These are phyloP conservation scores for Wickerhamomyces strasburgensis DNA, from an alignment of 805 yeast species.

Conservation along the genomic window DNA sequence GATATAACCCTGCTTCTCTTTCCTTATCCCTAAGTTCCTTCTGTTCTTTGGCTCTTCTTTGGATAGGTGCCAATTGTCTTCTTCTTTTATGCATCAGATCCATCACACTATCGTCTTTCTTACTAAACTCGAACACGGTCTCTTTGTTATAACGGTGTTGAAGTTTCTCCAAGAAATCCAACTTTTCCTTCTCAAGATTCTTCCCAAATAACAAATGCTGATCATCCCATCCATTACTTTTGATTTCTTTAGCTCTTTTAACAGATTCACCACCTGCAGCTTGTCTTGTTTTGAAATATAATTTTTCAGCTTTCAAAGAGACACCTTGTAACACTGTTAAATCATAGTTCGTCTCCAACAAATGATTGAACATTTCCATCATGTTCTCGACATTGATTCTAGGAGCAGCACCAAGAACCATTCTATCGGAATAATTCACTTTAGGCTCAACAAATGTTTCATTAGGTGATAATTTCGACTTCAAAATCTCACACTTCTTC, in stretches of 20 bases:
- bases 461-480: constrained; percentile 34
- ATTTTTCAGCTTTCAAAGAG: constrained; percentile 80
- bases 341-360: constrained; percentile 64
- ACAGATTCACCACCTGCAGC: constrained; percentile 86
- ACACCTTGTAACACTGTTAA: constrained; percentile 60
- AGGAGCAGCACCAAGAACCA: constrained; percentile 82
- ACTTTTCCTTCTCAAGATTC: constrained; percentile 69
- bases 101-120: constrained; percentile 61
- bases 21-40: constrained; percentile 65
- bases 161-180: constrained; percentile 64
- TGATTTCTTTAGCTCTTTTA: constrained; percentile 75
- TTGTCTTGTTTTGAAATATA: constrained; percentile 79
- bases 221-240: constrained; percentile 80
- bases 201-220: constrained; percentile 77
- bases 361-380: constrained; percentile 64
- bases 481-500: constrained; percentile 49
- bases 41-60: constrained; percentile 69
- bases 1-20: constrained; percentile 68
- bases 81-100: constrained; percentile 85
- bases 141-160: constrained; percentile 70
- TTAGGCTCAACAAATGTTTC: constrained; percentile 47
- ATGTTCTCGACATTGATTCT: constrained; percentile 62
- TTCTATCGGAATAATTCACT: constrained; percentile 64
- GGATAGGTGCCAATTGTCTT: constrained; percentile 83
- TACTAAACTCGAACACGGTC: constrained; percentile 88